A percentile compares a stretch with the other conserved stretches of the same genome.
phyloP scores from a whole-genome alignment of 2,329 filamentous ascomycete genomes.

The Lasiodiplodia hormozganensis region DNA sequence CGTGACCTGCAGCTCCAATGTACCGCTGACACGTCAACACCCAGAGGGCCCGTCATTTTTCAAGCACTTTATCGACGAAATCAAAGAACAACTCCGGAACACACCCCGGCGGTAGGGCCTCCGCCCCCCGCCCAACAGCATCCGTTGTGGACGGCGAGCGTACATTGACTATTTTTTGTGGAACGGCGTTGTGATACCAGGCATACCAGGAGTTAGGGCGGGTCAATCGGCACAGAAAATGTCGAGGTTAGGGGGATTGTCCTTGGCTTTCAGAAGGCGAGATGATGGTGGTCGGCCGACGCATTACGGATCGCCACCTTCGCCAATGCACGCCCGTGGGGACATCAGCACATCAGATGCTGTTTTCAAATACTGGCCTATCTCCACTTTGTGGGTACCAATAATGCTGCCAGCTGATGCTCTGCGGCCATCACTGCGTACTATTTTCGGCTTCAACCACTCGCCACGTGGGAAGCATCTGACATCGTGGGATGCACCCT shows the following conservation, averaged over 20 bases:
- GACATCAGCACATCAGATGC: conserved; percentile 10
- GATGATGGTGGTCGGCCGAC: conserved; percentile 11
- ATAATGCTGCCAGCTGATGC: background rate
- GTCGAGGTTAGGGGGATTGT: conserved; percentile 14
- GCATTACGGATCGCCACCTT: conserved; percentile 15
- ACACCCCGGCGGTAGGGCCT: background rate
- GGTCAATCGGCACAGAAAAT: conserved; percentile 8
- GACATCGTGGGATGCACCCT: background rate
- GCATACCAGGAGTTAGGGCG: conserved; percentile 5
- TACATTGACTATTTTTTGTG: background rate
- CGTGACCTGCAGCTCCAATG: conserved; percentile 34
- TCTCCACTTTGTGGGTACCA: conserved; percentile 10
- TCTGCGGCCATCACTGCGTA: too few relatives aligned
- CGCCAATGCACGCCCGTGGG: conserved; percentile 8
- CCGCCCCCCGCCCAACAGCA: background rate
- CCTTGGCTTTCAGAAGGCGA: conserved; percentile 26
- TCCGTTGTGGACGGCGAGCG: background rate
- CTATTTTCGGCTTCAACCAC: conserved; percentile 1
- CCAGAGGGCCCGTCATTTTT: conserved; percentile 49
- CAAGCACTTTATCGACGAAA: conserved; percentile 61
- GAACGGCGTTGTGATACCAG: conserved; percentile 11
- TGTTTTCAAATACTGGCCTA: background rate
- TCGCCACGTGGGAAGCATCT: background rate
- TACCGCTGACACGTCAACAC: background rate
- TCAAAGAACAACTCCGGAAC: conserved; percentile 53